Evolutionary conservation across 306 rosid genomes (phyloP).

Genomic region (Ammopiptanthus mongolicus): DNA sequence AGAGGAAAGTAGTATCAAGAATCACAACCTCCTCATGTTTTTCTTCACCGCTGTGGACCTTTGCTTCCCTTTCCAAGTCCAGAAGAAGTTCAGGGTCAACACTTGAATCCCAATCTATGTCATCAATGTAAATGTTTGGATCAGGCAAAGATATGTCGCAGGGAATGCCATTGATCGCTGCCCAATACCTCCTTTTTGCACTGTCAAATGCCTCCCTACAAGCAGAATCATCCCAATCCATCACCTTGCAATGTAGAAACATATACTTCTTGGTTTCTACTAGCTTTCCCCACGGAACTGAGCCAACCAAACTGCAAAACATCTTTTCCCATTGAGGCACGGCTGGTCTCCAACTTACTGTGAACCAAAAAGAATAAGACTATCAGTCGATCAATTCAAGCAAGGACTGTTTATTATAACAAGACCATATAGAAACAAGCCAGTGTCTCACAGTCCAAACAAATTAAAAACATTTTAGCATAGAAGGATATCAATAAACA

Average conservation of each 20-base stretch:
- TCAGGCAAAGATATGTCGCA: slow-evolving; percentile 49
- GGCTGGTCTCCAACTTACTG: slow-evolving; percentile 34
- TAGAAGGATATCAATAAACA: no score
- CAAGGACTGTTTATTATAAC: not conserved
- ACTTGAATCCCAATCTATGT: slow-evolving; percentile 49
- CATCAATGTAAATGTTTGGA: slow-evolving; percentile 47
- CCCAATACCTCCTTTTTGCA: slow-evolving; percentile 59
- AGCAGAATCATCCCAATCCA: slow-evolving; percentile 66
- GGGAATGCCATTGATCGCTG: slow-evolving; percentile 35
- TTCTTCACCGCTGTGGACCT: not conserved
- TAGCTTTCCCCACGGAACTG: slow-evolving; percentile 54
- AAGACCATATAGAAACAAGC: no score
- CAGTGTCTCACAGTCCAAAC: no score
- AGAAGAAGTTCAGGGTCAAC: slow-evolving; percentile 43
- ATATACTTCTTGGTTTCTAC: slow-evolving; percentile 51
- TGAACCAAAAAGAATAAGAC: not conserved
- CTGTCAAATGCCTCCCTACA: slow-evolving; percentile 54
- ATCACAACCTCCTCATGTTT: slow-evolving; percentile 30
- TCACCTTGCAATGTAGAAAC: slow-evolving; percentile 36
- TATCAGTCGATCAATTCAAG: not conserved
- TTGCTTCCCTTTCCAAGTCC: slow-evolving; percentile 49
- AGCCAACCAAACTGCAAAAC: slow-evolving; percentile 46
- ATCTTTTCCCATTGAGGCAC: slow-evolving; percentile 66
- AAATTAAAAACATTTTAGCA: no score
- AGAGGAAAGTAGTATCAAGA: slow-evolving; percentile 20